Base-by-base conservation (phyloP, 169 alveolate species). In the Plasmodium gallinaceum region DNA sequence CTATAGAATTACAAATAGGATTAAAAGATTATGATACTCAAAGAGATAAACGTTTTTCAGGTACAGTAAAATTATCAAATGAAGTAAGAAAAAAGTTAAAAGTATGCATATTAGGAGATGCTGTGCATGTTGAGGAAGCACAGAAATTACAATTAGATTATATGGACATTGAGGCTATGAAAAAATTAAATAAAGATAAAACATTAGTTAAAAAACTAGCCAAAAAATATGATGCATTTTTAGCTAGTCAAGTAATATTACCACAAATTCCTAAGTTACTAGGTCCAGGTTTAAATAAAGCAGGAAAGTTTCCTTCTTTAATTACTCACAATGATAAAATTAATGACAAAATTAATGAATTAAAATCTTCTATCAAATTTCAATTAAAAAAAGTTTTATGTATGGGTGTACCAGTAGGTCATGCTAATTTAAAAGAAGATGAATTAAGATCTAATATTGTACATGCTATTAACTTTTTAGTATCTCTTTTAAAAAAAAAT, bases 41-140 rank as follows among this genome's bases (percentile, higher is more conserved):
- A 90, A 97, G 99, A 92, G 99, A 99, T 96, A 99, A 99, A 96
- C 99, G 99, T 96, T 99, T 99, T 97, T 95, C 99, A 42, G 99
- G 99, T 37, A 95, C 99, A 52, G 99, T 99, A 85, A 97, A 97
- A 92, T 97, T 99, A 65, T 99, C 99, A n/a, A 93, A 97, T 95
- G 96, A 97, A 65, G 99, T 99, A 48, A 97, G 99, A 90, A 98
- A 98, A 83, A 95, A 97, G 90, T 94, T 97, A 90, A 98, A 97
- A 96, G 97, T 98, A 80, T 98, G 99, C 93, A 98, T 99, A 71
- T 97, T 99, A 91, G 99, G 99, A 43, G 99, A 99, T 95, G 99
- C 99, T 68, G 98, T 96, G 68, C 99, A 99, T 92, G 97, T 99
- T 91, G 99, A 98, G 91, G 98, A 97, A 94, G 99, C 99, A 85